Evolutionary conservation across 2,329 filamentous ascomycete genomes (phyloP).

Genomic region (Fusarium sp.): DNA sequence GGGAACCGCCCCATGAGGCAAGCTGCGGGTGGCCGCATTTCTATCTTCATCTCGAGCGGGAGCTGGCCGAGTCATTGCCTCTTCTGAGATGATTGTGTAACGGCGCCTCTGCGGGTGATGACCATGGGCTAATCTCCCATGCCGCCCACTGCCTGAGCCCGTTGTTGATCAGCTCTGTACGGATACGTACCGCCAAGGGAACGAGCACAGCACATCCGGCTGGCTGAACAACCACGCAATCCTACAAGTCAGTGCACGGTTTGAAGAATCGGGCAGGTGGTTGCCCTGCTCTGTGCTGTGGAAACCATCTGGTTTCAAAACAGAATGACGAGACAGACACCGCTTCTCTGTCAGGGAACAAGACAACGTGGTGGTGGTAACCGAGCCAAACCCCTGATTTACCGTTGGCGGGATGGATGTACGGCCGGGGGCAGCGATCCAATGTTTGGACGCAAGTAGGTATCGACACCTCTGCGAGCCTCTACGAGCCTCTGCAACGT

Average conservation of each 20-base stretch:
- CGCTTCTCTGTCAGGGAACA: not conserved
- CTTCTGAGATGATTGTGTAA: slow-evolving; percentile 22
- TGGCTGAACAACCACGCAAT: not conserved
- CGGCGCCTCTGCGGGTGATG: slow-evolving; percentile 11
- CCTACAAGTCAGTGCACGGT: not conserved
- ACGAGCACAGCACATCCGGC: not conserved
- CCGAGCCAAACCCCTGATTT: slow-evolving; percentile 10
- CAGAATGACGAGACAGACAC: slow-evolving; percentile 5
- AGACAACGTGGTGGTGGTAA: not conserved
- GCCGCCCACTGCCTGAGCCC: not conserved
- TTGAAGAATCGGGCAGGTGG: not conserved
- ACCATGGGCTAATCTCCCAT: slow-evolving; percentile 19
- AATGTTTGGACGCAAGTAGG: not conserved
- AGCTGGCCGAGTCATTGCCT: slow-evolving; percentile 9
- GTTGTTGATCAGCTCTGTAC: not conserved
- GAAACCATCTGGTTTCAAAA: slow-evolving; percentile 7
- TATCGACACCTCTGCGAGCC: not conserved
- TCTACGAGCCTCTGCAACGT: not conserved
- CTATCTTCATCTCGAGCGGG: slow-evolving; percentile 7
- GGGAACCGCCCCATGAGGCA: slow-evolving; percentile 3
- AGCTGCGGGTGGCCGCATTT: slow-evolving; percentile 19
- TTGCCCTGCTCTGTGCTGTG: not conserved
- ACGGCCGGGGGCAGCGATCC: not conserved
- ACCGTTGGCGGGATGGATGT: not conserved
- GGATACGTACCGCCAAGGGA: not conserved